Conservation (phyloP, 2,329 filamentous ascomycete species). For the Akanthomyces dipterigenus region DNA sequence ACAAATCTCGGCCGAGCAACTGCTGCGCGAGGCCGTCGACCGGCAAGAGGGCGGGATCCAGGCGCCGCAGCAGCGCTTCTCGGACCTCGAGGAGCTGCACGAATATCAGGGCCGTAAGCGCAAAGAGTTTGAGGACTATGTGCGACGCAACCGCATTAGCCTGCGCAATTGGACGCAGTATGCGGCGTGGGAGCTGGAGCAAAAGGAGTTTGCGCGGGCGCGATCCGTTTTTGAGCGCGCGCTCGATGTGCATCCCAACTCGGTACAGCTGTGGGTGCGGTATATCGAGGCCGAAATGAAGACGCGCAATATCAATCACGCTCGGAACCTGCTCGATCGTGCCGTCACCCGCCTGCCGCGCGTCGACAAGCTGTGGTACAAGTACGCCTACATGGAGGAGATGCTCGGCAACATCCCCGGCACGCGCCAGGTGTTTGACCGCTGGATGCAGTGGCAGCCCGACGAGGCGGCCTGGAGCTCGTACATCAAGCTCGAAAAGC, state of each 20-base stretch:
- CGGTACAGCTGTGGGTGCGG: slow-evolving; percentile 79
- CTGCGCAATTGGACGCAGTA: slow-evolving; percentile 99
- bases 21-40: slow-evolving; percentile 94
- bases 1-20: slow-evolving; percentile 94
- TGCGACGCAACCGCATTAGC: slow-evolving; percentile 86
- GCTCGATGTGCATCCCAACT: slow-evolving; percentile 83
- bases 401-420: slow-evolving; percentile 91
- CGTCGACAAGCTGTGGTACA: slow-evolving; percentile 97
- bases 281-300: slow-evolving; percentile 98
- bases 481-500: slow-evolving; percentile 95
- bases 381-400: slow-evolving; percentile 98
- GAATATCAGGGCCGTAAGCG: slow-evolving; percentile 95
- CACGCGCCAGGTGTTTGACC: slow-evolving; percentile 87
- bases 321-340: slow-evolving; percentile 85
- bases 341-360: slow-evolving; percentile 88
- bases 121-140: slow-evolving; percentile 97
- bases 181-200: slow-evolving; percentile 93
- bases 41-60: slow-evolving; percentile 84
- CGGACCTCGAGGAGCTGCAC: slow-evolving; percentile 94
- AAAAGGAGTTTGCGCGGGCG: slow-evolving; percentile 92
- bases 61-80: slow-evolving; percentile 89
- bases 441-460: slow-evolving; percentile 98
- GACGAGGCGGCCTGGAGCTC: slow-evolving; percentile 93
- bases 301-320: slow-evolving; percentile 87
- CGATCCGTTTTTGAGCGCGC: slow-evolving; percentile 92